These are phyloP conservation scores for Monosporascus sp. DNA, from an alignment of 2,329 filamentous ascomycete species.

Conservation along the genomic window DNA sequence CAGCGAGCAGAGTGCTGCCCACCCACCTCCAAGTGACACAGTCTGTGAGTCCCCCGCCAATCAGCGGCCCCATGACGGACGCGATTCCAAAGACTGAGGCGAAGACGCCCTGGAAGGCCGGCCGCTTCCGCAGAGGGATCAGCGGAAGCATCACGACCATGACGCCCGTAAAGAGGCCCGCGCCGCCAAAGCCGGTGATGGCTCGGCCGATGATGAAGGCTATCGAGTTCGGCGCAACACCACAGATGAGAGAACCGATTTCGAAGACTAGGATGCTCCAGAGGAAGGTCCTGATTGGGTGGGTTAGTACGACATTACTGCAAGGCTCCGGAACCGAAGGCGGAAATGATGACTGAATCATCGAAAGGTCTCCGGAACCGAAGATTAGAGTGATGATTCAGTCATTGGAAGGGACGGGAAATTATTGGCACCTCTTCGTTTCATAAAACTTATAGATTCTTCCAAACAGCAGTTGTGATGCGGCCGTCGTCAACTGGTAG, in stretches of 20 bases:
- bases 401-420: neutral
- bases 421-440: slow-evolving; percentile 36
- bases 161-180: slow-evolving; percentile 52
- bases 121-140: slow-evolving; percentile 55
- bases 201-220: slow-evolving; percentile 52
- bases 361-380: too few species aligned
- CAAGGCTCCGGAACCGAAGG: too few species aligned
- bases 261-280: slow-evolving; percentile 46
- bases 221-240: slow-evolving; percentile 46
- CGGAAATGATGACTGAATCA: too few species aligned
- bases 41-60: slow-evolving; percentile 49
- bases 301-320: neutral
- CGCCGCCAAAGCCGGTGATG: slow-evolving; percentile 50
- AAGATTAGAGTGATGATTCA: too few species aligned
- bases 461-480: slow-evolving; percentile 49
- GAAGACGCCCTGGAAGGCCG: slow-evolving; percentile 52
- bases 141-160: slow-evolving; percentile 53
- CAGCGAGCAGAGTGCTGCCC: neutral
- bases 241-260: slow-evolving; percentile 46
- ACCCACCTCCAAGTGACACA: slow-evolving; percentile 41
- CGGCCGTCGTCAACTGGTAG: slow-evolving; percentile 55
- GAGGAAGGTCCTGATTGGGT: slow-evolving; percentile 35
- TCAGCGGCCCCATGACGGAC: slow-evolving; percentile 46
- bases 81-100: slow-evolving; percentile 50
- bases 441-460: slow-evolving; percentile 50